Conservation (phyloP, 2,329 filamentous ascomycete species). For the Botrytis medusae region DNA sequence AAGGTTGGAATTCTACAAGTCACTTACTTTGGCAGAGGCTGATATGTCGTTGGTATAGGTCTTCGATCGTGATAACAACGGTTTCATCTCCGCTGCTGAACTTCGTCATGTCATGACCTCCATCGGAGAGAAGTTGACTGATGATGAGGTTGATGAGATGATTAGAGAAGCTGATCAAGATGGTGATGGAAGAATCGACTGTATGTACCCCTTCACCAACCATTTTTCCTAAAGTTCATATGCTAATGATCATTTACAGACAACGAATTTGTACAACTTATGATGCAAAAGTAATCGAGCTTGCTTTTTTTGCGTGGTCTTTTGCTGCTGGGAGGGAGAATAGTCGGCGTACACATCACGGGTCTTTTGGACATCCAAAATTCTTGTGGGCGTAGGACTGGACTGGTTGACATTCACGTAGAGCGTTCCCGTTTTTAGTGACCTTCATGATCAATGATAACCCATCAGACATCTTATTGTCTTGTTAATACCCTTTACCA, state of each 20-base stretch:
- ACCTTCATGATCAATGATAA: constrained; percentile 17
- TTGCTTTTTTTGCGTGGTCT: constrained; percentile 24
- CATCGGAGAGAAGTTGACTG: constrained; percentile 86
- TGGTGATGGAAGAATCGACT: constrained; percentile 84
- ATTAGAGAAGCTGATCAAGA: constrained; percentile 89
- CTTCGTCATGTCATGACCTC: constrained; percentile 90
- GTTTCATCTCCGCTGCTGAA: constrained; percentile 86
- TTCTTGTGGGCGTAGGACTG: constrained; percentile 14
- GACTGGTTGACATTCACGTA: constrained; percentile 17
- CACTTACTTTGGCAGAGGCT: background rate
- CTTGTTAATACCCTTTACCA: constrained; percentile 17
- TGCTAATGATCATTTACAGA: constrained; percentile 51
- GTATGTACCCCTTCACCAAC: constrained; percentile 53
- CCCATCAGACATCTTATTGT: constrained; percentile 5
- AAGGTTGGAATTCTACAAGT: constrained; percentile 57
- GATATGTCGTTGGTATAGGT: constrained; percentile 47
- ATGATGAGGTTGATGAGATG: constrained; percentile 92
- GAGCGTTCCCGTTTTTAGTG: constrained; percentile 15
- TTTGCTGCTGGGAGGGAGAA: constrained; percentile 18
- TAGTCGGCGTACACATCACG: constrained; percentile 19
- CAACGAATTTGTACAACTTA: constrained; percentile 91
- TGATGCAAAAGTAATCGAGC: constrained; percentile 78
- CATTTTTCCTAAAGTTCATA: constrained; percentile 23
- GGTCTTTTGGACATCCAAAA: constrained; percentile 20
- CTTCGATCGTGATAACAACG: constrained; percentile 89